Evolutionary conservation across 2,329 filamentous ascomycete genomes (phyloP), one percentile per base, ranked within the genome.

Genomic region (Aspergillus sp.): DNA sequence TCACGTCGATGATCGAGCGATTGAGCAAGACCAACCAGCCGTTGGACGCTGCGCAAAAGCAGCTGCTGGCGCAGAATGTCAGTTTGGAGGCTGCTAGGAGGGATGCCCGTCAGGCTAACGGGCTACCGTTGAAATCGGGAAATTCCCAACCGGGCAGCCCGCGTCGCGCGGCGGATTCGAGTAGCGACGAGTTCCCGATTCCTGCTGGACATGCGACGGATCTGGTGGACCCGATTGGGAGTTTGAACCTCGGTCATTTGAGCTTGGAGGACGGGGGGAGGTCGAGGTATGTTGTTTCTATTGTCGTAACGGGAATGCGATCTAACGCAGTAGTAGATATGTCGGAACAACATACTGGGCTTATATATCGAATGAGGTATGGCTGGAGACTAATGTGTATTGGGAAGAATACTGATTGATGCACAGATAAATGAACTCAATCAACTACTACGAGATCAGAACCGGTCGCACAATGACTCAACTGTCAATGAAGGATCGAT

Each of bases 271-370:
- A 78, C 65, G 75, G 75, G 5, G 77, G 77, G 26, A 74, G 71
- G 47, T 78, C 77, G 47, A 71, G 77, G 70, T 78, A 77, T 58
- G 76, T 77, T 42, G 73, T 76, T 20, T n/a, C 50, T 20, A 11
- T 16, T 53, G 55, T 61, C 20, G 26, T 46, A 57, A 56, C 6
- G 5, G 24, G 16, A 14, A 22, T 18, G 14, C 6, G 12, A 42
- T 31, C 32, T 50, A 26, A 60, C n/a, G 24, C 22, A 26, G 9
- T 54, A 55, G 58, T 59, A 78, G 77, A 71, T 79, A 79, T 60
- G 77, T 80, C 22, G 77, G 77, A 22, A 79, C 76, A 6, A 79
- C 77, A 11, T 79, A 78, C 59, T 79, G 76, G 76, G 77, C 77
- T 26, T 79, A 78, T 65, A 78, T 80, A 32, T 77, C 76, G 9